These are phyloP conservation scores for Trichomonas tenax DNA, from an alignment of 208 protist genomes.

Conservation along the genomic window DNA sequence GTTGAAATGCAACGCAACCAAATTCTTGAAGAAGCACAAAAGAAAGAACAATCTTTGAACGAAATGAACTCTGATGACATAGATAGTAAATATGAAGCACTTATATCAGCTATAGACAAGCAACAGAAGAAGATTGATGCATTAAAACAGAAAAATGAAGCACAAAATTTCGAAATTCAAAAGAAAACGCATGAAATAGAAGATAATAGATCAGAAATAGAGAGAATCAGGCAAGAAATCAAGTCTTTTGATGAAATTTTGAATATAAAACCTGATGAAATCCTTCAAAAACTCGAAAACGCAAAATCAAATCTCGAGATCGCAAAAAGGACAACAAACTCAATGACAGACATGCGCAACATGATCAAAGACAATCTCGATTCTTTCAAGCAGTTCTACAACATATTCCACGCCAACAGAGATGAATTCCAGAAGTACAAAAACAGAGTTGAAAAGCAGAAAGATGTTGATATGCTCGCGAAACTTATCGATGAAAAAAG, in stretches of 20 bases:
- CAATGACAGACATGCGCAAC: not conserved
- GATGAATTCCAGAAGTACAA: not conserved
- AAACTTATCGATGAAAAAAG: not conserved
- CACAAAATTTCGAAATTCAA: not conserved
- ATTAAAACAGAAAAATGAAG: not conserved
- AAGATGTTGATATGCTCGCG: not conserved
- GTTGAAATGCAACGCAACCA: not conserved
- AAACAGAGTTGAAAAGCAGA: not conserved
- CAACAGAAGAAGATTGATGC: not conserved
- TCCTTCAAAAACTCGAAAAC: not conserved
- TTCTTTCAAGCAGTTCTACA: not conserved
- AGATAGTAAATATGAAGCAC: not conserved
- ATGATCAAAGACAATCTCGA: not conserved
- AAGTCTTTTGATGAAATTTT: not conserved
- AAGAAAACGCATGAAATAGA: not conserved
- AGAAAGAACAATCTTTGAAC: not conserved
- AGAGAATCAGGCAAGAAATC: not conserved
- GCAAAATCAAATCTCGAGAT: not conserved
- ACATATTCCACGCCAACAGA: not conserved
- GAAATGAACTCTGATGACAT: not conserved
- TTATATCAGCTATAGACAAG: not conserved
- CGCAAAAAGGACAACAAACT: not conserved
- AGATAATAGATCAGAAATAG: not conserved
- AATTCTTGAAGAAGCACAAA: not conserved
- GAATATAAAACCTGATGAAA: not conserved